phyloP scores from a whole-genome alignment of 2,329 filamentous ascomycete species.

The Aspergillus ibericus region DNA sequence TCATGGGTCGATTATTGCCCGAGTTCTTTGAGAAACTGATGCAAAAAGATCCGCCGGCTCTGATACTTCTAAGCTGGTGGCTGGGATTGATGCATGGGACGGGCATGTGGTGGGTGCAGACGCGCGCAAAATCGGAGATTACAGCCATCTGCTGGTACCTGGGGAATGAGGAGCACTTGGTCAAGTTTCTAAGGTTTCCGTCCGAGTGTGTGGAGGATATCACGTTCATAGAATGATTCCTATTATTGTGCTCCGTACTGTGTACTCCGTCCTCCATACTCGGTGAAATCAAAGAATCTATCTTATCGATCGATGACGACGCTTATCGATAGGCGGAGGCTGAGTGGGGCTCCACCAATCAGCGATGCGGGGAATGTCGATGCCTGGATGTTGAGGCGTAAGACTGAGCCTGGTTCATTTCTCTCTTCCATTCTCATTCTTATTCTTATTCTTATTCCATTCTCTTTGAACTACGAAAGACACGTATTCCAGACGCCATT shows the following conservation, averaged over 20 bases:
- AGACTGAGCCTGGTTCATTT: constrained; percentile 6
- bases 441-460: background rate
- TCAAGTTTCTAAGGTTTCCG: constrained; percentile 35
- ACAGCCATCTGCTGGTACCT: constrained; percentile 40
- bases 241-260: too few relatives aligned
- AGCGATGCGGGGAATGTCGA: constrained; percentile 24
- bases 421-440: constrained; percentile 4
- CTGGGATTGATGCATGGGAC: constrained; percentile 30
- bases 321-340: background rate
- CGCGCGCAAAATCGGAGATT: constrained; percentile 35
- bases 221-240: background rate
- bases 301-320: background rate
- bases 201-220: constrained; percentile 16
- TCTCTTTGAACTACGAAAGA: too few relatives aligned
- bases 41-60: constrained; percentile 32
- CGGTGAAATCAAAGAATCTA: too few relatives aligned
- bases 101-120: constrained; percentile 33
- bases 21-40: constrained; percentile 30
- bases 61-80: constrained; percentile 39
- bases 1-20: constrained; percentile 36
- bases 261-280: too few relatives aligned
- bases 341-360: constrained; percentile 19
- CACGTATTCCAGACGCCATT: background rate
- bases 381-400: constrained; percentile 25
- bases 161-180: constrained; percentile 30